A percentile compares a stretch with the other conserved stretches of the same genome.
Conservation (phyloP, 1,284 basidiomycete genomes). For the Microbotryomycetes sp. region DNA sequence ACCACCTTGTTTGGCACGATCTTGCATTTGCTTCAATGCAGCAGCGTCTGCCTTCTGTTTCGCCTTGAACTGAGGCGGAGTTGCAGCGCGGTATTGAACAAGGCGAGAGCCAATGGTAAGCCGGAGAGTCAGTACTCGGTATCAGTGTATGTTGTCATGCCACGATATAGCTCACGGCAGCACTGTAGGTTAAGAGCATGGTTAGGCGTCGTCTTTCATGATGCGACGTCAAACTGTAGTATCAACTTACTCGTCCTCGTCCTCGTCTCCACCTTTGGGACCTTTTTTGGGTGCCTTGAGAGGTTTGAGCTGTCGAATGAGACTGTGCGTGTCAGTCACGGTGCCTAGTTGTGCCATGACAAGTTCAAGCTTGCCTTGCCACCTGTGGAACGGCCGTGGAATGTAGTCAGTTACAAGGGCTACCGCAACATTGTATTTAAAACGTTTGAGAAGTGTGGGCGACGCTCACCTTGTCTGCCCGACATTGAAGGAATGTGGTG, state of each 20-base stretch:
- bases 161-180: constrained; percentile 5
- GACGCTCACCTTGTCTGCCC: not conserved
- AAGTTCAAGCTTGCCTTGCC: not conserved
- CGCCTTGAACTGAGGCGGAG: constrained; percentile 47
- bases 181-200: not conserved
- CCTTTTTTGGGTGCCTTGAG: constrained; percentile 24
- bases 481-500: not conserved
- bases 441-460: too few relatives aligned
- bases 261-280: constrained; percentile 19
- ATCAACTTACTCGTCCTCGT: constrained; percentile 22
- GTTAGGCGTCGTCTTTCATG: not conserved
- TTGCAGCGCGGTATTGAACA: constrained; percentile 51
- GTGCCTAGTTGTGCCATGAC: too few relatives aligned
- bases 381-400: too few relatives aligned
- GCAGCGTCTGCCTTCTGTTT: constrained; percentile 65
- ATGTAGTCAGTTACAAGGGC: too few relatives aligned
- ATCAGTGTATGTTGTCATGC: not conserved
- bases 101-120: too few relatives aligned
- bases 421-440: too few relatives aligned
- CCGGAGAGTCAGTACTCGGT: not conserved
- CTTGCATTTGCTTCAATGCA: constrained; percentile 59
- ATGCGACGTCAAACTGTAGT: not conserved
- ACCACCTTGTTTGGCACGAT: constrained; percentile 58
- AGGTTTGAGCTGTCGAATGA: not conserved
- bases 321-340: too few relatives aligned